phyloP scores from a whole-genome alignment of 176 grass and related monocot genomes.

The Thalia dealbata region DNA sequence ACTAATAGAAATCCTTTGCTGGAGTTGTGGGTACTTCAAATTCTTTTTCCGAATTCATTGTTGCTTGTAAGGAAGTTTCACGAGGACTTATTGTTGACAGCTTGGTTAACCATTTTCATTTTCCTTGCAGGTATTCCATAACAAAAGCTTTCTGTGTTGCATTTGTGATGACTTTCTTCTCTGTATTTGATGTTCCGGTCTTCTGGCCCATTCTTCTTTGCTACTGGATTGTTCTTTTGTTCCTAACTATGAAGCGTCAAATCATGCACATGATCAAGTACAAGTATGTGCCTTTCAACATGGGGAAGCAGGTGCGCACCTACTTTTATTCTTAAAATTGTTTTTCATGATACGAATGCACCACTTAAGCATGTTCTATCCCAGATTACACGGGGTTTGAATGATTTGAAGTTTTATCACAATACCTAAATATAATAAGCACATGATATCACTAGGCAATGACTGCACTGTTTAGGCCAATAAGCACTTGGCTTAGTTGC shows the following conservation, averaged over 20 bases:
- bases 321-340: not conserved
- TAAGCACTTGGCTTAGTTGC: not conserved
- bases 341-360: not conserved
- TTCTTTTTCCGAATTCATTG: not conserved
- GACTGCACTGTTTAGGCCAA: not conserved
- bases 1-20: not conserved
- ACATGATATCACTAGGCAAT: not conserved
- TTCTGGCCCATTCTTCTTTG: conserved; percentile 14
- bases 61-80: not conserved
- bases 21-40: not conserved
- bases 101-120: not conserved
- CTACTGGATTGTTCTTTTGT: conserved; percentile 17
- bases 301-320: conserved; percentile 11
- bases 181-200: conserved; percentile 18
- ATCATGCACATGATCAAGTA: conserved; percentile 11
- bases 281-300: conserved; percentile 13
- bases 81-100: not conserved
- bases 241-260: conserved; percentile 16
- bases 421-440: not conserved
- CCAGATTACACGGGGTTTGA: not conserved
- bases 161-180: conserved; percentile 16
- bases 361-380: too few species aligned
- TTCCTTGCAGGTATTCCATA: conserved; percentile 5
- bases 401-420: too few species aligned
- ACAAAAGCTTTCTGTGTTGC: conserved; percentile 18